A percentile compares a stretch with the other conserved stretches of the same genome.
Evolutionary conservation across 75 land plant genomes (phyloP).

Genomic region (Cupressus sempervirens): DNA sequence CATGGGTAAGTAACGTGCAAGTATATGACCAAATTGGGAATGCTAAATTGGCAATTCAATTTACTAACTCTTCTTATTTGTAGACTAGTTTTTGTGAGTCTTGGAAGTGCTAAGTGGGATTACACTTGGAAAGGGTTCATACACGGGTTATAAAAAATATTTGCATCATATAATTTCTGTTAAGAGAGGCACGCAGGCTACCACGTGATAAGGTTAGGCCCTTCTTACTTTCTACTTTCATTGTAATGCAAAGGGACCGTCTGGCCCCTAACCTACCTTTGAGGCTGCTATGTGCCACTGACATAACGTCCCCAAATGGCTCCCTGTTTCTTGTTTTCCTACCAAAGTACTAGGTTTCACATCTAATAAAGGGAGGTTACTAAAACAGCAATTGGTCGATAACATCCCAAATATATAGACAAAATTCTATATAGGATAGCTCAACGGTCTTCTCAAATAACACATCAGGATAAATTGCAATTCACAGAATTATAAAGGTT

Average conservation of each 20-base stretch:
- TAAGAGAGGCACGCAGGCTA: too few species aligned
- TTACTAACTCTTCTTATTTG: neutral
- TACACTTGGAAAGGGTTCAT: neutral
- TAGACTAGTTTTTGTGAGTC: neutral
- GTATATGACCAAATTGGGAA: neutral
- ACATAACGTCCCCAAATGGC: too few species aligned
- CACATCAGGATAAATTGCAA: neutral
- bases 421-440: neutral
- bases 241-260: too few species aligned
- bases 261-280: too few species aligned
- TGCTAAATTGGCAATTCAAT: neutral
- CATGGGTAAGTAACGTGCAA: neutral
- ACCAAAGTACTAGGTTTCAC: too few species aligned
- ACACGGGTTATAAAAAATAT: neutral
- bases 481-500: neutral
- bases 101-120: neutral
- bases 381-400: neutral
- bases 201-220: too few species aligned
- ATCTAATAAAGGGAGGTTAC: neutral
- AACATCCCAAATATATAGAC: too few species aligned
- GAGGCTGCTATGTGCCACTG: too few species aligned
- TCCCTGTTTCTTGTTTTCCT: too few species aligned
- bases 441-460: neutral
- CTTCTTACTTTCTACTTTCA: too few species aligned
- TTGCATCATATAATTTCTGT: neutral